Conservation (phyloP, 148 eudicot genomes). For the Fagopyrum esculentum region DNA sequence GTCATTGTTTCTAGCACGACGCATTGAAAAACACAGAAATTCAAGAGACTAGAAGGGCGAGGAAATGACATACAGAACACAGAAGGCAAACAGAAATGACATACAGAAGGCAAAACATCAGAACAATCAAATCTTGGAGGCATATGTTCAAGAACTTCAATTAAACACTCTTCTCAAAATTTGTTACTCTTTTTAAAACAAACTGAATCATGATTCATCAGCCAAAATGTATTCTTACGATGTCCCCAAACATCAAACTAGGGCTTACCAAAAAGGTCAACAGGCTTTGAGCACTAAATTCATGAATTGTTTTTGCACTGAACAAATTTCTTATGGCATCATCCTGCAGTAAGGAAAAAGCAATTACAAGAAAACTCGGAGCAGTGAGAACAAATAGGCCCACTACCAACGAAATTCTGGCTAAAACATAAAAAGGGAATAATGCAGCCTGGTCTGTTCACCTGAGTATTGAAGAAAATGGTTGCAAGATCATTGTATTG, state of each 20-base stretch:
- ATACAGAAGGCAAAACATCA: background rate
- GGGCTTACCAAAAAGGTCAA: slow-evolving; percentile 78
- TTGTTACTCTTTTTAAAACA: background rate
- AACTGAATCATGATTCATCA: background rate
- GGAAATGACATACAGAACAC: background rate
- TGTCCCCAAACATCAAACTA: background rate
- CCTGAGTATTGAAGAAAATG: slow-evolving; percentile 99
- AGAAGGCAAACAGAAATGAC: background rate
- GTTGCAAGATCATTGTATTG: slow-evolving; percentile 97
- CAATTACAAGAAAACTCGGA: background rate
- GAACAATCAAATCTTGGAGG: background rate
- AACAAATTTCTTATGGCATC: slow-evolving; percentile 97
- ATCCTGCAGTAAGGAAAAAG: slow-evolving; percentile 49
- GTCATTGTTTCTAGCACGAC: slow-evolving; percentile 4
- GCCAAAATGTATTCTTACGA: background rate
- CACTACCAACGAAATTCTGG: background rate
- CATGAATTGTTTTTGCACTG: slow-evolving; percentile 95
- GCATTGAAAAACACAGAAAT: background rate
- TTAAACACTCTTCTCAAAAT: background rate
- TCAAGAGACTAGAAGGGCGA: background rate
- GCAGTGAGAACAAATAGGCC: background rate
- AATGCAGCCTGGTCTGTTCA: slow-evolving; percentile 10
- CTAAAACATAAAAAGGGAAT: slow-evolving; percentile 8
- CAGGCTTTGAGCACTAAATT: slow-evolving; percentile 89
- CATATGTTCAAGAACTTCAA: background rate